phyloP scores from a whole-genome alignment of 805 yeast species.

The Saturnispora halmiae region DNA sequence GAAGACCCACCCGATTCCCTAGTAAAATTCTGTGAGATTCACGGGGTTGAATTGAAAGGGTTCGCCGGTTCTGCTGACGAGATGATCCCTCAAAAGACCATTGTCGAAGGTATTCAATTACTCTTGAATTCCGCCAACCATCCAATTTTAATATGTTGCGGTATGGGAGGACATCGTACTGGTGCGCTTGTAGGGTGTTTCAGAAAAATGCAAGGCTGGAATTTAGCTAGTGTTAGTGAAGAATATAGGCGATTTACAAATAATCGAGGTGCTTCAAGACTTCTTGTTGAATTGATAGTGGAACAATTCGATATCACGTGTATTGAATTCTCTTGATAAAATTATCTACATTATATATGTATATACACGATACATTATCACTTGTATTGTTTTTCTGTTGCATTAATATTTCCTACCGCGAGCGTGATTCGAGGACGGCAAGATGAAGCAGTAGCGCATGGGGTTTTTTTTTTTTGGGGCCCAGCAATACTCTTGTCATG shows the following conservation, averaged over 20 bases:
- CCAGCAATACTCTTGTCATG: too few species aligned
- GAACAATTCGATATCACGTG: constrained; percentile 54
- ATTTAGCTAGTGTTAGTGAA: constrained; percentile 83
- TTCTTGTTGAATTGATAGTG: constrained; percentile 80
- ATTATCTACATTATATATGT: background rate
- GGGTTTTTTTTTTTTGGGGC: too few species aligned
- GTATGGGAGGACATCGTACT: constrained; percentile 97
- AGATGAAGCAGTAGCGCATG: too few species aligned
- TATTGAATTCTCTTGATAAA: constrained; percentile 27
- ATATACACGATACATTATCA: too few species aligned
- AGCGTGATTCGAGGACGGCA: too few species aligned
- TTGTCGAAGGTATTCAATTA: constrained; percentile 53
- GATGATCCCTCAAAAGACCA: background rate
- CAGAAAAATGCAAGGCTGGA: constrained; percentile 94
- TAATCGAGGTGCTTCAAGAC: constrained; percentile 73
- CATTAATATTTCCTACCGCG: too few species aligned
- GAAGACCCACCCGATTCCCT: constrained; percentile 92
- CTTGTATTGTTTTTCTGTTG: too few species aligned
- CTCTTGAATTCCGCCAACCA: constrained; percentile 69
- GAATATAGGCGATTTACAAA: constrained; percentile 94
- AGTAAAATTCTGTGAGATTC: constrained; percentile 66
- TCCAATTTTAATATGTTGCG: constrained; percentile 88
- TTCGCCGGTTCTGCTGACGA: constrained; percentile 41
- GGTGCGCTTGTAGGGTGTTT: constrained; percentile 95
- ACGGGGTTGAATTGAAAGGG: constrained; percentile 53